phyloP scores from a whole-genome alignment of 2,329 filamentous ascomycete genomes.

The Penicillium palitans region DNA sequence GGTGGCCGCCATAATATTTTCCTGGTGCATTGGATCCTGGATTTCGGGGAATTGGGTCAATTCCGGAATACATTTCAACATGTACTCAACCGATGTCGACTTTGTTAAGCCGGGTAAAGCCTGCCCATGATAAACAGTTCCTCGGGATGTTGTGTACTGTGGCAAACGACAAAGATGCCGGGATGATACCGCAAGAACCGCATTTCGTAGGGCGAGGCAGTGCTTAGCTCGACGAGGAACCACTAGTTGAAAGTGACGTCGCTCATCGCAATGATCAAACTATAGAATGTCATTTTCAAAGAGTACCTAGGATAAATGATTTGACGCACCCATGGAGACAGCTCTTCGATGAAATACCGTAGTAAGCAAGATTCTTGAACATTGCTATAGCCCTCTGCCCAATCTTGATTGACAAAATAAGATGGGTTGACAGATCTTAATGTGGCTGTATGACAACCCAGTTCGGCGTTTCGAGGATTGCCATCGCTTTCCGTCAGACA shows the following conservation, averaged over 20 bases:
- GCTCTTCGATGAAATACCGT: constrained; percentile 29
- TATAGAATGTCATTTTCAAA: too few relatives aligned
- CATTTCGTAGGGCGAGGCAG: constrained; percentile 25
- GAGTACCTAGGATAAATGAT: not conserved
- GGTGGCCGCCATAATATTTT: constrained; percentile 29
- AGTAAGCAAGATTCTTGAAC: constrained; percentile 24
- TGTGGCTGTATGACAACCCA: not conserved
- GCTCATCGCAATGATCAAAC: constrained; percentile 11
- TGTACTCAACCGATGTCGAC: constrained; percentile 24
- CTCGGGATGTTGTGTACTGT: constrained; percentile 21
- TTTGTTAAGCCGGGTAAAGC: constrained; percentile 14
- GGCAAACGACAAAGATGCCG: constrained; percentile 24
- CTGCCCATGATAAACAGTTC: constrained; percentile 19
- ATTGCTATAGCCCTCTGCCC: not conserved
- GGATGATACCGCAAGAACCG: constrained; percentile 27
- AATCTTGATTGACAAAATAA: not conserved
- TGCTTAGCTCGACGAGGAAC: constrained; percentile 21
- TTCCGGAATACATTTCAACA: constrained; percentile 25
- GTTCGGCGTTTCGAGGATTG: not conserved
- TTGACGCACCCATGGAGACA: constrained; percentile 26
- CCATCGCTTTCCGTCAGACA: too few relatives aligned
- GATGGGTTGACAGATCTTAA: not conserved
- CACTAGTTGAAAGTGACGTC: constrained; percentile 22
- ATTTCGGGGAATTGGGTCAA: constrained; percentile 7
- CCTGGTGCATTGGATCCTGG: constrained; percentile 15